Evolutionary conservation across 495 filamentous ascomycete species (phyloP), one percentile per base, ranked within the genome.

Genomic region (Daldinia bambusicola): DNA sequence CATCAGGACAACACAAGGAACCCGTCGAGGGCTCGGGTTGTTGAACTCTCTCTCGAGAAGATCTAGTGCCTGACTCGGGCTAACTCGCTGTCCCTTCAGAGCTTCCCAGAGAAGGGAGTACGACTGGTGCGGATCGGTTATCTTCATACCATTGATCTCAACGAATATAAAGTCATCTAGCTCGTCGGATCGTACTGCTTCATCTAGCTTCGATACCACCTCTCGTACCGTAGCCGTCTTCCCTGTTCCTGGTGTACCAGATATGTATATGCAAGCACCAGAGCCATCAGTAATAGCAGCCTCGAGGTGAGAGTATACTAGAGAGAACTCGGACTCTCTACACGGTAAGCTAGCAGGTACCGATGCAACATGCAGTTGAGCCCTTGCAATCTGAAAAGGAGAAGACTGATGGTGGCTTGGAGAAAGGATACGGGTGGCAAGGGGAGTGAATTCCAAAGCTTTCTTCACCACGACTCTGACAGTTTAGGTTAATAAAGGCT

Each of bases 111-210:
- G 88, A 10, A 98, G 82, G 4, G 92, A 90, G 79, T 99, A 99
- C 0, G 95, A 92, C 77, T 99, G 96, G 76, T 98, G 94, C 0
- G 96, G 95, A 78, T 99, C 96, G 0, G 96, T 95, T 73, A 98
- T 92, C 84, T 98, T 98, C 96, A 99, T 98, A 56, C 96, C 96
- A 80, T 99, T 99, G 80, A 99, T 98, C 79, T 99, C 96, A 69
- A 98, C 94, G 70, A 98, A 99, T 70, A 97, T 96, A 77, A 99
- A 99, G 78, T 99, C 96, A 72, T 98, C 96, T 58, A 99, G 88
- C 80, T 98, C 94, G 76, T 99, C 96, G 10, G 89, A 88, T 34
- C 86, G 84, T 5, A 98, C 95, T 1, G 93, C 89, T 4, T 86
- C 87, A 66, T 98, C 94, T 9, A 99, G 86, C 78, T 93, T 92